phyloP scores from a whole-genome alignment of 495 filamentous ascomycete genomes.

The Aspergillus taichungensis region DNA sequence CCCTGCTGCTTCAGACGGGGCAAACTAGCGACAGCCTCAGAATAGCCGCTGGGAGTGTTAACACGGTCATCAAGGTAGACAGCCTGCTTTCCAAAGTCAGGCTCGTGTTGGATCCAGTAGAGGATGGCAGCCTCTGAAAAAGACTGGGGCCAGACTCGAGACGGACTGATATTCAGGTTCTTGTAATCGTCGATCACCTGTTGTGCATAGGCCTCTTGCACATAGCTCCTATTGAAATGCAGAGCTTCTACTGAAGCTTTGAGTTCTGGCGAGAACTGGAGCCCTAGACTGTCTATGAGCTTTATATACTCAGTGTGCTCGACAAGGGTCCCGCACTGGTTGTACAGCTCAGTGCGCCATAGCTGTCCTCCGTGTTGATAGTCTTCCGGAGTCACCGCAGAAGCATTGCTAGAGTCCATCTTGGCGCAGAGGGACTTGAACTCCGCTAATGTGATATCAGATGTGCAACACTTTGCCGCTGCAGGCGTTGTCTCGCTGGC shows the following conservation, averaged over 20 bases:
- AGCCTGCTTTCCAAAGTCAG: conserved; percentile 47
- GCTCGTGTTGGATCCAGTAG: conserved; percentile 52
- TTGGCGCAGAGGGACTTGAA: conserved; percentile 53
- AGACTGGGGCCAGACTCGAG: conserved; percentile 49
- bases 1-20: conserved; percentile 5
- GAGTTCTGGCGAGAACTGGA: conserved; percentile 53
- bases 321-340: conserved; percentile 44
- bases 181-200: conserved; percentile 52
- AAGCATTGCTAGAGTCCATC: conserved; percentile 49
- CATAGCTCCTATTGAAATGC: conserved; percentile 53
- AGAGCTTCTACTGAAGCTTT: conserved; percentile 51
- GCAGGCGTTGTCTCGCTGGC: conserved; percentile 33
- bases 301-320: conserved; percentile 45
- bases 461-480: conserved; percentile 52
- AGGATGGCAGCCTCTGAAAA: conserved; percentile 51
- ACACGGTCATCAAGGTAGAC: conserved; percentile 49
- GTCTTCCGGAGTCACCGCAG: conserved; percentile 41
- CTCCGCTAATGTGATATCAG: conserved; percentile 51
- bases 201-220: conserved; percentile 47
- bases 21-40: conserved; percentile 25
- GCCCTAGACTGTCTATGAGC: conserved; percentile 39
- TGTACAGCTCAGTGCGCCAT: conserved; percentile 52
- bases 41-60: conserved; percentile 34
- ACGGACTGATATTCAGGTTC: conserved; percentile 38
- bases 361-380: conserved; percentile 44